Evolutionary conservation across 208 protist species (phyloP), one percentile per base, ranked within the genome.

Genomic region (Spongospora subterranea): DNA sequence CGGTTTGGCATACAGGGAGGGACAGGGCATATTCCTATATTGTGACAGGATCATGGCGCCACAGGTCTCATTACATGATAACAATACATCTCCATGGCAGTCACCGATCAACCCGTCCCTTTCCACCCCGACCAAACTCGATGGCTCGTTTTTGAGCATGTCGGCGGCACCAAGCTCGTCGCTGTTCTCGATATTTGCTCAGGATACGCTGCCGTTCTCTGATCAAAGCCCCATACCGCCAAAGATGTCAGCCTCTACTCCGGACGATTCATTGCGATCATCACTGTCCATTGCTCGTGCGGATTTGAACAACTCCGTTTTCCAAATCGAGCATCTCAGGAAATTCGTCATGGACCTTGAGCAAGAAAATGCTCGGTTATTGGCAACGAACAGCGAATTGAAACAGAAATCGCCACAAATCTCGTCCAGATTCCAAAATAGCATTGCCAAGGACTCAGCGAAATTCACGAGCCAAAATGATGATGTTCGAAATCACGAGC

Each of bases 251-350:
- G 50, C 50, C 13, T 60, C 50, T 24, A 60, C 50, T 6, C 24
- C 50, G 17, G 71, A 82, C 71, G 40, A 82, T 20, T 43, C n/a
- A n/a, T n/a, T 82, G 71, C 6, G 71, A 43, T 82, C 71, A n/a
- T 82, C 71, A 20, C n/a, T 82, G n/a, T 82, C 71, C 6, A 20
- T 6, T n/a, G 71, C 71, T 82, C 71, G 71, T n/a, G 71, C 71
- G 6, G 71, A 82, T 20, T 35, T 82, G 71, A 82, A 35, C n/a
- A 82, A 82, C n/a, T 35, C 71, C n/a, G 35, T 35, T 13, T 43
- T 82, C 35, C 71, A 82, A 43, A 82, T 82, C 6, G 71, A 82
- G 6, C 71, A 82, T 43, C n/a, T 82, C 17, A 35, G 71, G 35
- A 35, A 43, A 43, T 82, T 45, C n/a, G 40, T 82, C 35, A 6